These are phyloP conservation scores for Lachancea meyersii DNA, from an alignment of 805 yeast species.

Conservation along the genomic window DNA sequence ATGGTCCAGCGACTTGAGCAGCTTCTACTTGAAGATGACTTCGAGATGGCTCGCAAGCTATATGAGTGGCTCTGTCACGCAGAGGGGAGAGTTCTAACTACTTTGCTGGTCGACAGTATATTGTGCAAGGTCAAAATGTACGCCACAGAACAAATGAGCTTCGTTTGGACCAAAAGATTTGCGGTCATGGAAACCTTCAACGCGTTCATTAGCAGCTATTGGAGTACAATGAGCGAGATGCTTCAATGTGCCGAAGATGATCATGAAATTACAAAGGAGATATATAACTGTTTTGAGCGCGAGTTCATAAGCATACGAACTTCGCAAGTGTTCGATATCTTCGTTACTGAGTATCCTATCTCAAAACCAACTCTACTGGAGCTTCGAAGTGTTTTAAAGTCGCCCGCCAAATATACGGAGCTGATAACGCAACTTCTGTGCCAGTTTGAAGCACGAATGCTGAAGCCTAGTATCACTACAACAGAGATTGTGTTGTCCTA, in stretches of 20 bases:
- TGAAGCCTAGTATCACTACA: constrained; percentile 81
- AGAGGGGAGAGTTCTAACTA: constrained; percentile 11
- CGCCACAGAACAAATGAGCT: constrained; percentile 17
- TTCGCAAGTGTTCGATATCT: constrained; percentile 52
- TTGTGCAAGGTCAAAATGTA: constrained; percentile 17
- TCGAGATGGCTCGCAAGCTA: constrained; percentile 19
- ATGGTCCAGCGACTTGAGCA: constrained; percentile 9
- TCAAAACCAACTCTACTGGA: constrained; percentile 54
- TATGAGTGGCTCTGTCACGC: constrained; percentile 24
- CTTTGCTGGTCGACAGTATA: constrained; percentile 19
- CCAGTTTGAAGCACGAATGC: constrained; percentile 30
- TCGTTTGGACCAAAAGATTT: constrained; percentile 17
- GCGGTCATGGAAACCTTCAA: constrained; percentile 26
- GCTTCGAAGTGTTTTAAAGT: constrained; percentile 45
- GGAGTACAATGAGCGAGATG: constrained; percentile 21
- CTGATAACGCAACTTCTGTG: constrained; percentile 17
- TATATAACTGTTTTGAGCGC: constrained; percentile 23
- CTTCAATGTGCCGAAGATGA: constrained; percentile 25
- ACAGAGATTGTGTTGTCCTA: constrained; percentile 63
- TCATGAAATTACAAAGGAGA: constrained; percentile 22
- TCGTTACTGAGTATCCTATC: constrained; percentile 45
- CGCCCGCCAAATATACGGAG: constrained; percentile 24
- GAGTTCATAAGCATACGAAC: constrained; percentile 39
- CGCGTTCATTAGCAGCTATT: constrained; percentile 22
- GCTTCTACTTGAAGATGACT: constrained; percentile 24